Conservation (phyloP, 2,329 filamentous ascomycete species). For the Dendryphion nanum region DNA sequence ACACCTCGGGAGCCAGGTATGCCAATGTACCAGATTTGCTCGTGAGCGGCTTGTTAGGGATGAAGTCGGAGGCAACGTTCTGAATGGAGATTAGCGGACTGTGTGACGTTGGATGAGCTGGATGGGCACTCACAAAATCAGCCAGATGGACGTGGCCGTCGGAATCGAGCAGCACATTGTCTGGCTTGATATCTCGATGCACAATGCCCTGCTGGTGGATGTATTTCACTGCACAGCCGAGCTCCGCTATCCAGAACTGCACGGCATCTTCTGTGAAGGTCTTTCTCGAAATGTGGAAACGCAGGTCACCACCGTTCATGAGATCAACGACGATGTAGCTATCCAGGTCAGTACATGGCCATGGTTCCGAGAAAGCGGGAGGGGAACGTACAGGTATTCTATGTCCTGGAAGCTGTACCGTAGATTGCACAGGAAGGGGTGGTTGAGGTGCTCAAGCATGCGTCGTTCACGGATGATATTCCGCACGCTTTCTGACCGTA, state of each 20-base stretch:
- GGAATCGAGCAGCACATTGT: constrained; percentile 42
- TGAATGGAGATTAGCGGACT: constrained; percentile 46
- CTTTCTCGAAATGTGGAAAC: constrained; percentile 97
- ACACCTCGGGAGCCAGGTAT: constrained; percentile 94
- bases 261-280: constrained; percentile 97
- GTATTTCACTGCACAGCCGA: constrained; percentile 79
- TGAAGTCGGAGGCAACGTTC: constrained; percentile 96
- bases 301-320: constrained; percentile 94
- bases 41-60: constrained; percentile 76
- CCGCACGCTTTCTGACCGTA: constrained; percentile 94
- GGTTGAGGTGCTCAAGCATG: constrained; percentile 97
- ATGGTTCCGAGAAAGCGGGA: background rate
- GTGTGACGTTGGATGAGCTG: too few species aligned
- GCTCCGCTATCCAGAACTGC: constrained; percentile 92
- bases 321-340: constrained; percentile 93
- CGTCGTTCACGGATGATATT: constrained; percentile 97
- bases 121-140: constrained; percentile 72
- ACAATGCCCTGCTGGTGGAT: constrained; percentile 44
- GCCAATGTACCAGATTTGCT: constrained; percentile 97
- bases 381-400: constrained; percentile 80
- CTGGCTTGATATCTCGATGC: constrained; percentile 44
- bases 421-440: constrained; percentile 96
- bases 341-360: constrained; percentile 18
- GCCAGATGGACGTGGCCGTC: constrained; percentile 84
- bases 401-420: constrained; percentile 99